Evolutionary conservation across 139 green algal genomes (phyloP).

Genomic region (Coccomyxa sp.): DNA sequence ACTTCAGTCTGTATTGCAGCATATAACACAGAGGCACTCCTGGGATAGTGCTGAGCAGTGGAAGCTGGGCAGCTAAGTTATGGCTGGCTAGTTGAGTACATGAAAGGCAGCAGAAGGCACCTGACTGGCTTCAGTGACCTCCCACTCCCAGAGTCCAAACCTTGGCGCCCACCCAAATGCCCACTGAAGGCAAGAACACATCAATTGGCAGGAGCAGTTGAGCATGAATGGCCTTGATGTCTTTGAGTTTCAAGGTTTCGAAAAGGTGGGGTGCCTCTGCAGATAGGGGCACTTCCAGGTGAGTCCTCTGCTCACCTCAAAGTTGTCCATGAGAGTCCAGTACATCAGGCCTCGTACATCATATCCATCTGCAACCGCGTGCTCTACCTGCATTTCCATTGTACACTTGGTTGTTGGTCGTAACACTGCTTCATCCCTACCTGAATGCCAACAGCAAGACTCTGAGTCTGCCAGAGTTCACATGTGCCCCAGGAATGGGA

Average conservation of each 20-base stretch:
- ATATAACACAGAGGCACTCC: neutral
- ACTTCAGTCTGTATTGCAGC: neutral
- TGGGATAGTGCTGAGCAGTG: too few relatives aligned
- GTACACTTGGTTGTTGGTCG: too few relatives aligned
- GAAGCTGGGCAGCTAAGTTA: neutral
- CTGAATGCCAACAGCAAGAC: neutral
- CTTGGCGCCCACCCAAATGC: slow-evolving; percentile 1
- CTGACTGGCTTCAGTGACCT: neutral
- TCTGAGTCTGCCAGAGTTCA: neutral
- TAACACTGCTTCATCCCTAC: neutral
- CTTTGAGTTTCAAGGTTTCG: too few relatives aligned
- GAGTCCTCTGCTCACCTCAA: slow-evolving; percentile 8
- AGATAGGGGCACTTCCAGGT: too few relatives aligned
- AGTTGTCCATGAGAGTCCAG: slow-evolving; percentile 17
- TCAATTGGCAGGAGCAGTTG: neutral
- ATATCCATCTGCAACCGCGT: slow-evolving; percentile 9
- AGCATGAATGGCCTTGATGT: too few relatives aligned
- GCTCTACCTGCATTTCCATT: slow-evolving; percentile 10
- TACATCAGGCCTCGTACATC: slow-evolving; percentile 15
- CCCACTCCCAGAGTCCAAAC: neutral
- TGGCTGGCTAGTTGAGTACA: neutral
- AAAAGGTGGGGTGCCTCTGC: too few relatives aligned
- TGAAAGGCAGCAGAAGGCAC: neutral
- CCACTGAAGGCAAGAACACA: neutral
- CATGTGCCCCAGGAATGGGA: neutral